Evolutionary conservation across 192 early-diverging fungal genomes (phyloP).

Genomic region (Entrophospora sp.): DNA sequence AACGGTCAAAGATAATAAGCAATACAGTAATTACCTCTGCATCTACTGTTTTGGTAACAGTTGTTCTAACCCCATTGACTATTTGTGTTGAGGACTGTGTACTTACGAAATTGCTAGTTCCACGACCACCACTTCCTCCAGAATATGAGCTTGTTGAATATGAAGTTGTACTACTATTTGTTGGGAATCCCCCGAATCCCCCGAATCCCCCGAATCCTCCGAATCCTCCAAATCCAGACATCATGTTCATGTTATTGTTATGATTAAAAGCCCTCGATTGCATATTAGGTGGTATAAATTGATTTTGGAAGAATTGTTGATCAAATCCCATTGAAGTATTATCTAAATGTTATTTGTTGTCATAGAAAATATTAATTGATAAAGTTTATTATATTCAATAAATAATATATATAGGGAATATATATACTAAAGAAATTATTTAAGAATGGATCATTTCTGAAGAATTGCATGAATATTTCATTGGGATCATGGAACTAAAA

Average conservation of each 20-base stretch:
- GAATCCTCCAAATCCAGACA: not conserved
- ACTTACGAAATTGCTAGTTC: not conserved
- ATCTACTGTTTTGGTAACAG: not conserved
- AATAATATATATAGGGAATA: slow-evolving; percentile 23
- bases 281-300: not conserved
- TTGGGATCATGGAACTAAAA: slow-evolving; percentile 29
- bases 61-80: slow-evolving; percentile 15
- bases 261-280: not conserved
- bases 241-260: not conserved
- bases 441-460: too few species aligned
- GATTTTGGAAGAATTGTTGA: too few species aligned
- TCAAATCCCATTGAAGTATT: too few species aligned
- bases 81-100: not conserved
- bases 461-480: slow-evolving; percentile 31
- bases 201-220: not conserved
- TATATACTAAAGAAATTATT: slow-evolving; percentile 22
- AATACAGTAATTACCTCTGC: slow-evolving; percentile 14
- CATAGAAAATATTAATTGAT: too few species aligned
- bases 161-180: slow-evolving; percentile 3
- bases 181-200: not conserved
- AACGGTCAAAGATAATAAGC: not conserved
- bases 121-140: not conserved
- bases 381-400: not conserved
- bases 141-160: not conserved
- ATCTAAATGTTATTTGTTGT: too few species aligned